These are phyloP conservation scores for Cyclotella sp. DNA, from an alignment of 108 stramenopile genomes.

Conservation along the genomic window DNA sequence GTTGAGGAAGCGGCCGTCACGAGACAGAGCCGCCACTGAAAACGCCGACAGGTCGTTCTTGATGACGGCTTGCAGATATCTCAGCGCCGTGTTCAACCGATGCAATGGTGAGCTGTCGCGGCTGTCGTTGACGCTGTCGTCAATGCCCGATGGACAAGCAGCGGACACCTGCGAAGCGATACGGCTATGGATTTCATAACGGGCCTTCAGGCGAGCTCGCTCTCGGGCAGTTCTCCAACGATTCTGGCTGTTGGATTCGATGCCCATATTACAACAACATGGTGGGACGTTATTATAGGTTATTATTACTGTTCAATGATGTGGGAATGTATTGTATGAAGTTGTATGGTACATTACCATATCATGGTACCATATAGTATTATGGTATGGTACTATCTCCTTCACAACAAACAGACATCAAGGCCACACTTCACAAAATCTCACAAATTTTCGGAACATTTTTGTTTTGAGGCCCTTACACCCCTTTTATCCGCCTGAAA, in stretches of 20 bases:
- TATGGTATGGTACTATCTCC: too few species aligned
- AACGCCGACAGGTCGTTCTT: slow-evolving; percentile 47
- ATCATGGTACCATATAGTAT: too few species aligned
- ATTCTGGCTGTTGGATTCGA: slow-evolving; percentile 41
- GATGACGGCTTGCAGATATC: slow-evolving; percentile 40
- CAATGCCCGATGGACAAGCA: not conserved
- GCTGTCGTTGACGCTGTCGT: not conserved
- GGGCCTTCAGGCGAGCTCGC: slow-evolving; percentile 64
- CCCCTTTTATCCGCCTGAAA: too few species aligned
- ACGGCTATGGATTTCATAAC: slow-evolving; percentile 67
- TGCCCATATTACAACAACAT: too few species aligned
- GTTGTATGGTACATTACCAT: too few species aligned
- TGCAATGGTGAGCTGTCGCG: not conserved
- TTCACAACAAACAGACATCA: too few species aligned
- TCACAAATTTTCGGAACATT: too few species aligned
- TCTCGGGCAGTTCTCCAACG: slow-evolving; percentile 79
- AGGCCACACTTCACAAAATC: too few species aligned
- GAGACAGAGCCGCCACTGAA: slow-evolving; percentile 35
- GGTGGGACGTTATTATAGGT: too few species aligned
- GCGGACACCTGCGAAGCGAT: slow-evolving; percentile 8
- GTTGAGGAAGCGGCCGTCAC: slow-evolving; percentile 26
- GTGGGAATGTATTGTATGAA: too few species aligned
- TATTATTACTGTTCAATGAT: too few species aligned
- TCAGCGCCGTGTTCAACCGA: slow-evolving; percentile 8
- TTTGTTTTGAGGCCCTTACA: too few species aligned